Conservation (phyloP, 2,329 filamentous ascomycete genomes). For the Gnomoniopsis smithogilvyi region DNA sequence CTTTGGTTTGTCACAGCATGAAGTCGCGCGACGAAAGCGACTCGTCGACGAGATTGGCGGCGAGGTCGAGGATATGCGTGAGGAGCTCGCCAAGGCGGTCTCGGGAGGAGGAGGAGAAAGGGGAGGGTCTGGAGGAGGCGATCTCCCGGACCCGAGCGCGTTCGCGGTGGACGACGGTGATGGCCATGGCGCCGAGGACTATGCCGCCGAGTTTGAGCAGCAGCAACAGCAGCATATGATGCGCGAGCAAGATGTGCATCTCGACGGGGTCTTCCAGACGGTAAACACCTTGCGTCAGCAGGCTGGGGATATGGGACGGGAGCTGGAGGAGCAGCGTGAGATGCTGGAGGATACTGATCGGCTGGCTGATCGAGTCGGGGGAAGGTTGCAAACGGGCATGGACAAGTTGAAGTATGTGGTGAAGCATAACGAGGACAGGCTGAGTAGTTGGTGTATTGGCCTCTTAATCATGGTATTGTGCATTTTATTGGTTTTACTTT, state of each 20-base stretch:
- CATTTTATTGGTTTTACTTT: conserved; percentile 75
- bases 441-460: conserved; percentile 87
- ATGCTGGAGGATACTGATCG: conserved; percentile 84
- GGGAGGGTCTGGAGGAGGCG: conserved; percentile 22
- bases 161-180: conserved; percentile 54
- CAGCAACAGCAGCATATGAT: conserved; percentile 89
- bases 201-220: conserved; percentile 82
- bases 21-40: conserved; percentile 75
- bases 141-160: conserved; percentile 52
- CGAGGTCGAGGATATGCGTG: conserved; percentile 86
- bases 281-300: conserved; percentile 88
- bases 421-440: conserved; percentile 81
- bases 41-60: conserved; percentile 86
- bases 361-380: conserved; percentile 82
- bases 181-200: conserved; percentile 49
- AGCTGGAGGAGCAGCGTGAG: conserved; percentile 90
- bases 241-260: conserved; percentile 88
- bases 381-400: conserved; percentile 80
- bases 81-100: conserved; percentile 67
- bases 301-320: conserved; percentile 92
- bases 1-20: conserved; percentile 80
- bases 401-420: conserved; percentile 84
- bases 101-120: conserved; percentile 28
- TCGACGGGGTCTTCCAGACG: conserved; percentile 89
- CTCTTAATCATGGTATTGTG: conserved; percentile 86